These are phyloP conservation scores for Lagenidium sp. DNA, from an alignment of 352 stramenopile genomes.

Conservation along the genomic window DNA sequence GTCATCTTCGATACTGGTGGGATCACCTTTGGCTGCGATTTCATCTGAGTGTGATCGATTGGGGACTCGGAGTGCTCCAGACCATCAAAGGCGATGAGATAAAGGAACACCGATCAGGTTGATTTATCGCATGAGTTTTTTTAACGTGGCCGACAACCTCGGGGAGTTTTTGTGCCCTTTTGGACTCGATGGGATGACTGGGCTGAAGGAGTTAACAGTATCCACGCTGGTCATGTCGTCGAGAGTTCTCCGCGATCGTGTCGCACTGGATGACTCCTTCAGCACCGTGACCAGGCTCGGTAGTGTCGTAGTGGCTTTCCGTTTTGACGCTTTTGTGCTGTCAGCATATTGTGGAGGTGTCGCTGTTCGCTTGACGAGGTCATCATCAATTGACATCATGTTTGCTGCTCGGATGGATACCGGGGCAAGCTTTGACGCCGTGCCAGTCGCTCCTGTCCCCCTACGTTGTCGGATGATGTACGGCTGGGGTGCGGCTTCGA, in stretches of 20 bases:
- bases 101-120: slow-evolving; percentile 13
- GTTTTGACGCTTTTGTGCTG: slow-evolving; percentile 4
- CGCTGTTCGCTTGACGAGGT: slow-evolving; percentile 5
- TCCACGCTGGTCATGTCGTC: not conserved
- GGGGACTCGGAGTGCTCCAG: slow-evolving; percentile 33
- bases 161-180: slow-evolving; percentile 14
- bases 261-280: not conserved
- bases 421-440: slow-evolving; percentile 12
- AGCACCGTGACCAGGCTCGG: slow-evolving; percentile 8
- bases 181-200: slow-evolving; percentile 5
- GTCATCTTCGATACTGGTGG: slow-evolving; percentile 33
- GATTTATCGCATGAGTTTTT: slow-evolving; percentile 12
- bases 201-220: slow-evolving; percentile 2
- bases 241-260: not conserved
- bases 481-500: slow-evolving; percentile 40
- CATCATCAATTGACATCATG: slow-evolving; percentile 10
- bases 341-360: slow-evolving; percentile 5
- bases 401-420: slow-evolving; percentile 29
- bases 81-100: slow-evolving; percentile 13
- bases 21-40: slow-evolving; percentile 60
- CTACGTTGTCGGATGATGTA: slow-evolving; percentile 46
- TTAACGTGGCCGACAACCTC: slow-evolving; percentile 13
- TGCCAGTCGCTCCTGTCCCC: slow-evolving; percentile 4
- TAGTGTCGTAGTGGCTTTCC: slow-evolving; percentile 3
- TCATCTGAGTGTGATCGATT: slow-evolving; percentile 51